Evolutionary conservation across 805 yeast genomes (phyloP).

Genomic region (Suhomyces emberorum): DNA sequence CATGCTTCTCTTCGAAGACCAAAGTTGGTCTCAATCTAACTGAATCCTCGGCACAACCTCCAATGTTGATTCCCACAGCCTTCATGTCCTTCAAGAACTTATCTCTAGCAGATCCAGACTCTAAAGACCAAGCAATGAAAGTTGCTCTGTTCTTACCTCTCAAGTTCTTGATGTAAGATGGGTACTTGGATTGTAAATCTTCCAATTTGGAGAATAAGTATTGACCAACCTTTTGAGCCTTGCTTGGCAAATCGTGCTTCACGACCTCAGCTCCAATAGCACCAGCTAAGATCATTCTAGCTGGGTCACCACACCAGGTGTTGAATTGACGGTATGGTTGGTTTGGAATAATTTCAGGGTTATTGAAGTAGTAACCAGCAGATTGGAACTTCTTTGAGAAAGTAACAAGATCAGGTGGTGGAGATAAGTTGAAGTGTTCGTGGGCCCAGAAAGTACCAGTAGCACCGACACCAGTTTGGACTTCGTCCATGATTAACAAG

Average conservation of each 20-base stretch:
- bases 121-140: slow-evolving; percentile 77
- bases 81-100: slow-evolving; percentile 58
- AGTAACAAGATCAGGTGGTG: slow-evolving; percentile 81
- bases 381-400: slow-evolving; percentile 87
- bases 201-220: slow-evolving; percentile 60
- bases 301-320: slow-evolving; percentile 94
- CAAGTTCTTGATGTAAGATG: slow-evolving; percentile 50
- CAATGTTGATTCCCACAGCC: slow-evolving; percentile 68
- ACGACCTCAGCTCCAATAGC: slow-evolving; percentile 66
- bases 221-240: slow-evolving; percentile 60
- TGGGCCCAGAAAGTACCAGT: slow-evolving; percentile 87
- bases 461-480: slow-evolving; percentile 88
- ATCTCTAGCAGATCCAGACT: slow-evolving; percentile 54
- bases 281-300: slow-evolving; percentile 71
- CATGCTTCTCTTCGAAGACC: slow-evolving; percentile 77
- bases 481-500: slow-evolving; percentile 78
- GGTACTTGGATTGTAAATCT: slow-evolving; percentile 51
- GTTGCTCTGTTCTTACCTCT: slow-evolving; percentile 77
- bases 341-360: slow-evolving; percentile 70
- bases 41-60: slow-evolving; percentile 79
- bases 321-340: slow-evolving; percentile 85
- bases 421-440: slow-evolving; percentile 73
- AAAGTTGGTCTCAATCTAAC: slow-evolving; percentile 80
- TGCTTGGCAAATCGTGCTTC: slow-evolving; percentile 54
- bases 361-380: slow-evolving; percentile 81